phyloP scores from a whole-genome alignment of 805 yeast genomes.

The Huiozyma naganishii region DNA sequence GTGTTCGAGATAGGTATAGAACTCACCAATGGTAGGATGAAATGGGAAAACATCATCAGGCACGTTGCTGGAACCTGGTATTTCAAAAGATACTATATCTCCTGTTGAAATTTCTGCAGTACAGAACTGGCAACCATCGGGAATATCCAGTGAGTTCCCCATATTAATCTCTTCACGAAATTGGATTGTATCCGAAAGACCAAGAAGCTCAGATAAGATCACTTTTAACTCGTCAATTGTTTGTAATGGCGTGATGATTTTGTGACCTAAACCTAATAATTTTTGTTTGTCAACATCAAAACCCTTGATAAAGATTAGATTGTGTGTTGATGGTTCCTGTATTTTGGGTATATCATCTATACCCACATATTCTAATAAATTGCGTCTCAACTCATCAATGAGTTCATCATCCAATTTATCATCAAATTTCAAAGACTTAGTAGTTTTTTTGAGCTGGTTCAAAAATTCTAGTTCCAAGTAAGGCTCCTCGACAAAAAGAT shows the following conservation, averaged over 20 bases:
- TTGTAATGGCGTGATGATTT: constrained; percentile 40
- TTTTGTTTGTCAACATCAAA: constrained; percentile 48
- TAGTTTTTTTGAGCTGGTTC: constrained; percentile 8
- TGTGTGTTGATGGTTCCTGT: constrained; percentile 7
- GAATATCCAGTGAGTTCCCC: constrained; percentile 29
- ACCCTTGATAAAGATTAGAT: constrained; percentile 45
- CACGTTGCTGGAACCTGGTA: constrained; percentile 1
- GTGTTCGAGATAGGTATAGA: constrained; percentile 45
- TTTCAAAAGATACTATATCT: constrained; percentile 42
- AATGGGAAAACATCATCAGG: constrained; percentile 19
- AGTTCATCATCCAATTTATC: constrained; percentile 11
- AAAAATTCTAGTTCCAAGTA: constrained; percentile 20
- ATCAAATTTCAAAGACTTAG: constrained; percentile 2
- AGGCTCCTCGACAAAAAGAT: constrained; percentile 59
- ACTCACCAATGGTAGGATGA: constrained; percentile 32
- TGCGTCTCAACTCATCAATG: constrained; percentile 15
- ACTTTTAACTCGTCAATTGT: constrained; percentile 34
- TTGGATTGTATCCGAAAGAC: background rate
- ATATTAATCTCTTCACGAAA: constrained; percentile 55
- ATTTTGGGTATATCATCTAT: constrained; percentile 7
- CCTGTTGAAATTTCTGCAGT: constrained; percentile 53
- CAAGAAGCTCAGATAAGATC: background rate
- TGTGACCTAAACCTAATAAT: constrained; percentile 58
- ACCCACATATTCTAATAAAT: constrained; percentile 3
- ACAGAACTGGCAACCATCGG: constrained; percentile 31